These are phyloP conservation scores for Haplographium delicatum DNA, from an alignment of 495 filamentous ascomycete genomes.

Conservation along the genomic window DNA sequence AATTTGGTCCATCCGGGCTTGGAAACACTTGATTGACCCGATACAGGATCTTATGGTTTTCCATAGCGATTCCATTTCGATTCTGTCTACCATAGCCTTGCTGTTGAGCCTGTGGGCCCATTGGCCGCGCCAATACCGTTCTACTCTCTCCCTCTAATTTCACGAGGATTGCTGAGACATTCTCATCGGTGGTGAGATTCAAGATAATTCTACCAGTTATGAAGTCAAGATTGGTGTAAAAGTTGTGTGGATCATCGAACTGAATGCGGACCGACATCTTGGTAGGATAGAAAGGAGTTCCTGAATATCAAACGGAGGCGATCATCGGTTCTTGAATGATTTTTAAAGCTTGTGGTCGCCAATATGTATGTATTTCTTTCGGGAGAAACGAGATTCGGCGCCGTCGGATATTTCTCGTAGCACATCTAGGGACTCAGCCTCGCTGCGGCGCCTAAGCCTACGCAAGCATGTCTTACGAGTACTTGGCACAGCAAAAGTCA, in stretches of 20 bases:
- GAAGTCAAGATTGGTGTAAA: constrained; percentile 88
- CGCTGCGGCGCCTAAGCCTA: constrained; percentile 2
- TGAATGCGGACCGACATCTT: constrained; percentile 75
- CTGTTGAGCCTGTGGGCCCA: neutral
- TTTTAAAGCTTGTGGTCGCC: neutral
- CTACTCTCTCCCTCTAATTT: constrained; percentile 90
- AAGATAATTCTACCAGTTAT: constrained; percentile 67
- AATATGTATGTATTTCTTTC: no score
- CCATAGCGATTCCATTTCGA: constrained; percentile 22
- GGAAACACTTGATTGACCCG: constrained; percentile 78
- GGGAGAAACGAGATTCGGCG: neutral
- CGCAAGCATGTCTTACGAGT: constrained; percentile 5
- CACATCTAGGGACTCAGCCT: constrained; percentile 6
- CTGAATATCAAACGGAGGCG: neutral
- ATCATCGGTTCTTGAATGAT: neutral
- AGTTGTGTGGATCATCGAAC: constrained; percentile 66
- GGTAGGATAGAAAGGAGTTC: neutral
- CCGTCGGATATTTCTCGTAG: neutral
- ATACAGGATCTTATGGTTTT: constrained; percentile 56
- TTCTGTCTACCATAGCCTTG: neutral
- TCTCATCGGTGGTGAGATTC: constrained; percentile 54
- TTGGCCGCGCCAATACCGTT: constrained; percentile 45
- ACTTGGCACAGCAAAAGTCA: neutral
- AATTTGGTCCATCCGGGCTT: constrained; percentile 23
- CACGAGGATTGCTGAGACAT: constrained; percentile 74